Base-by-base conservation (phyloP, 305 asterid species). In the Fraxinus nigra region DNA sequence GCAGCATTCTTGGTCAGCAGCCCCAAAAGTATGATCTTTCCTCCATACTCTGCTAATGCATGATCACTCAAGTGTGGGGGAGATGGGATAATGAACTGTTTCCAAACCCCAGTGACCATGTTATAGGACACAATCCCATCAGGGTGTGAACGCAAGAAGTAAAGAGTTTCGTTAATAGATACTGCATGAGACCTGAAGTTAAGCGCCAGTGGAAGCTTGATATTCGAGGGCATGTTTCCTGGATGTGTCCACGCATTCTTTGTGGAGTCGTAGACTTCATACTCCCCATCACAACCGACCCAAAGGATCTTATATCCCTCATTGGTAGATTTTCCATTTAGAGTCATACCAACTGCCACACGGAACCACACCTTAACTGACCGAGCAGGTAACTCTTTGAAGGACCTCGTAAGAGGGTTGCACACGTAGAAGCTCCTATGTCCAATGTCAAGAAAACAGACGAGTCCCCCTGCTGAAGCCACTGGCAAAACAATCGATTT, bases 391-490 rank as follows among this genome's bases (percentile, higher is more conserved):
- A 96, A 82, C 91, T 96, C 98, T 86, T 89, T 91, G 85, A 90
- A 90, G 40, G 99, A 94, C 82, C 92, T 85, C 0, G 99, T 94
- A 7, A 96, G 91, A 78, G 99, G 99, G 88, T 96, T 96, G 79
- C 98, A 93, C 2, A 96, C 90, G 13, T 93, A 93, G 86, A 96
- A 96, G 86, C 94, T 91, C 69, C 94, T 82, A 78, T 93, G 97
- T 14, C 97, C 98, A n/a, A 94, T 88, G 65, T 96, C 98, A 9
- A 96, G 97, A 89, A 96, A 94, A 89, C 99, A 96, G 74, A 96
- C 89, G 33, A 96, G 98, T 65, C 99, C 99, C 9, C 99, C 99
- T 1, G 93, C 97, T 32, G 99, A 94, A 46, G 99, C 98, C 83
- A 96, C 97, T 7, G 99, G 99, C 88, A 94, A 81, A 77, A 94